Conservation (phyloP, 2,329 filamentous ascomycete genomes). For the Verticillium klebahnii region DNA sequence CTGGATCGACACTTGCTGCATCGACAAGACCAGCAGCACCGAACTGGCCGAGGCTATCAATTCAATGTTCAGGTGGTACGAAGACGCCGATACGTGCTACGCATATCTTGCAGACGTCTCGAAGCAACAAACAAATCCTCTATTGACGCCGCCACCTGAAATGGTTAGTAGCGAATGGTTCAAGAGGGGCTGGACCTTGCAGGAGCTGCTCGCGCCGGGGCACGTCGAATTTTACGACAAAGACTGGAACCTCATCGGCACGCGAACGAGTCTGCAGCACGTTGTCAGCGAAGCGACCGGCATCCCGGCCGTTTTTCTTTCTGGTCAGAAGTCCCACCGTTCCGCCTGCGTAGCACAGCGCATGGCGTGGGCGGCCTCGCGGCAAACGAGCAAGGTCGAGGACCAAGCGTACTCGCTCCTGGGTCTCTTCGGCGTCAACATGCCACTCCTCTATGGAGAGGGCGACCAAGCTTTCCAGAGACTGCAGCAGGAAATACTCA, state of each 20-base stretch:
- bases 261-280: slow-evolving; percentile 4
- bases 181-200: slow-evolving; percentile 1
- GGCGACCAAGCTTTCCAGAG: slow-evolving; percentile 10
- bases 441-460: slow-evolving; percentile 27
- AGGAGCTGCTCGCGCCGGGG: slow-evolving; percentile 14
- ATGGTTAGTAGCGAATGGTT: neutral
- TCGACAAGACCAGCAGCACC: slow-evolving; percentile 1
- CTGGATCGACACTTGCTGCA: slow-evolving; percentile 5
- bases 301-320: neutral
- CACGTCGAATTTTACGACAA: slow-evolving; percentile 16
- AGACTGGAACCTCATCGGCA: slow-evolving; percentile 16
- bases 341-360: slow-evolving; percentile 13
- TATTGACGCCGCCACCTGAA: neutral
- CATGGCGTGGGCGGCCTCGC: slow-evolving; percentile 26
- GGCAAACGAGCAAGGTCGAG: slow-evolving; percentile 18
- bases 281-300: neutral
- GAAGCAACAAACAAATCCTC: neutral
- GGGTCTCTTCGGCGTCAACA: slow-evolving; percentile 24
- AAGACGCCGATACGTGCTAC: slow-evolving; percentile 13
- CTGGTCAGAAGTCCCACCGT: neutral
- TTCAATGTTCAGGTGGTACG: slow-evolving; percentile 15
- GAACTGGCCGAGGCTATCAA: slow-evolving; percentile 8
- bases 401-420: slow-evolving; percentile 27
- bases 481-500: slow-evolving; percentile 19
- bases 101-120: slow-evolving; percentile 13